phyloP scores from a whole-genome alignment of 1,284 basidiomycete species.

The Papiliotrema terrestris region DNA sequence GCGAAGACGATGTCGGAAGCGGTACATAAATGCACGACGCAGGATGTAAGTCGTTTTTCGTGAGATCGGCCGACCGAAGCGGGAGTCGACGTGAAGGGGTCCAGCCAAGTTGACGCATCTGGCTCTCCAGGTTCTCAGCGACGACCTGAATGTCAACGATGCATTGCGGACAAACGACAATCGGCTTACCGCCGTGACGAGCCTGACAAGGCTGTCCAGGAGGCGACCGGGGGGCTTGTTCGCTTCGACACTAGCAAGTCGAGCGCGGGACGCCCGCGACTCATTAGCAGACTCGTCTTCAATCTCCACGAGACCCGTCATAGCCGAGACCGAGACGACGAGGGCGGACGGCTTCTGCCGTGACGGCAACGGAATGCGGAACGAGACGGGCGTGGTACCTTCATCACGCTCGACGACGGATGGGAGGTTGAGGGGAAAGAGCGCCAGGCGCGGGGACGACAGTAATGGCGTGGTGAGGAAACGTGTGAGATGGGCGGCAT shows the following conservation, averaged over 20 bases:
- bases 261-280: constrained; percentile 19
- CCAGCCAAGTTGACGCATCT: constrained; percentile 38
- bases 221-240: constrained; percentile 34
- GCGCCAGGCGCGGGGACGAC: constrained; percentile 21
- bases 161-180: background rate
- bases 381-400: constrained; percentile 20
- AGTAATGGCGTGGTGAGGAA: constrained; percentile 22
- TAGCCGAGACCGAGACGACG: constrained; percentile 28
- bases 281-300: constrained; percentile 35
- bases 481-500: constrained; percentile 35
- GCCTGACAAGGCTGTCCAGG: constrained; percentile 33
- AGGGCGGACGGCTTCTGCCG: constrained; percentile 17
- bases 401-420: constrained; percentile 19
- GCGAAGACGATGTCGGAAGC: constrained; percentile 29
- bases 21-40: constrained; percentile 39
- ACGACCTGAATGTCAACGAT: constrained; percentile 18
- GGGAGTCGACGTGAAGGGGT: constrained; percentile 32
- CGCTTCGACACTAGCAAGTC: constrained; percentile 24
- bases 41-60: constrained; percentile 36
- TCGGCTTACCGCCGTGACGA: constrained; percentile 34
- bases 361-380: constrained; percentile 37
- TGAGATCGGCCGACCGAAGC: constrained; percentile 35
- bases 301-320: constrained; percentile 39
- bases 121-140: constrained; percentile 39
- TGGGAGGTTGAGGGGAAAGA: constrained; percentile 32